These are phyloP conservation scores for rapeseed (Brassica napus) DNA, from an alignment of 345 rosid genomes.

Conservation along the genomic window DNA sequence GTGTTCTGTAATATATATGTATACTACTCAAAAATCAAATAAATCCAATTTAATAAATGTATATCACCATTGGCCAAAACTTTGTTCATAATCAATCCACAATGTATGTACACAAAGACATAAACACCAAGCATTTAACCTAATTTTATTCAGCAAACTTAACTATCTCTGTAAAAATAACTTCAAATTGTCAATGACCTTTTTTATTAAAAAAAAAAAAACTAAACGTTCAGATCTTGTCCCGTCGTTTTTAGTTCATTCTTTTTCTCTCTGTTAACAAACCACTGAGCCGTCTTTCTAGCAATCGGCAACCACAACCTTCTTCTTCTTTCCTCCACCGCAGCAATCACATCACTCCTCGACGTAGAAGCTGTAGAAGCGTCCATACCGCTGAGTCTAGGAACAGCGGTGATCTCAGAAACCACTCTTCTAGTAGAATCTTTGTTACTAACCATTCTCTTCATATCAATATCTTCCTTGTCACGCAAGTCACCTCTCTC, in stretches of 20 bases:
- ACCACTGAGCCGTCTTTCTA: conserved; percentile 67
- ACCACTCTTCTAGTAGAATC: conserved; percentile 52
- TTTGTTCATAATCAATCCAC: conserved; percentile 9
- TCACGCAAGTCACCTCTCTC: conserved; percentile 19
- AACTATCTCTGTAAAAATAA: not conserved
- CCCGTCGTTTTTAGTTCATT: conserved; percentile 27
- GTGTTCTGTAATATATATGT: not conserved
- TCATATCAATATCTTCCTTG: conserved; percentile 29
- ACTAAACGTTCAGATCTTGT: conserved; percentile 44
- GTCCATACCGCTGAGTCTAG: conserved; percentile 25
- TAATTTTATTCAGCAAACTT: conserved; percentile 7
- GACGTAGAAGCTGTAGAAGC: conserved; percentile 36
- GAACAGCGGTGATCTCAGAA: conserved; percentile 71
- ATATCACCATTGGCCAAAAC: not conserved
- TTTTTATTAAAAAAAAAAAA: not conserved
- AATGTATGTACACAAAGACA: conserved; percentile 14
- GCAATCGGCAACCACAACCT: conserved; percentile 78
- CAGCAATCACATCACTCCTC: not conserved
- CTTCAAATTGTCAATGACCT: not conserved
- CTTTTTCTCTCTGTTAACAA: conserved; percentile 61
- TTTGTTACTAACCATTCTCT: conserved; percentile 18
- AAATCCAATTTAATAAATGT: not conserved
- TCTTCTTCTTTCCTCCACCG: conserved; percentile 53
- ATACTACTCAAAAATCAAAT: conserved; percentile 1
- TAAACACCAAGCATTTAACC: not conserved